phyloP scores from a whole-genome alignment of 305 asterid species.

The Salvia sclarea region DNA sequence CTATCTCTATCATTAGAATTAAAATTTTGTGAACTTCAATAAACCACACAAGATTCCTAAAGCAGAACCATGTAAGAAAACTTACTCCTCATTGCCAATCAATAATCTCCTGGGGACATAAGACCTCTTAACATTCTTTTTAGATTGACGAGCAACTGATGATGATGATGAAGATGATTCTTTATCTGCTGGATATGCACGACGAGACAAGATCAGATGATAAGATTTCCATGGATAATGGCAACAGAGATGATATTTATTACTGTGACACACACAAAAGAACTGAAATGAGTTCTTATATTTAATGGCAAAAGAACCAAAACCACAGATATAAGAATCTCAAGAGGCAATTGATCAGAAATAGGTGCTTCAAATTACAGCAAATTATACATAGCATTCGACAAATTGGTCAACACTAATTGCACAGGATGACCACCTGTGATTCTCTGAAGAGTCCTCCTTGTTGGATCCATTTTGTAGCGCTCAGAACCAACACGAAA shows the following conservation, averaged over 20 bases:
- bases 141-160: slow-evolving; percentile 43
- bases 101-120: slow-evolving; percentile 78
- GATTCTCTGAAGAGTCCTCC: slow-evolving; percentile 84
- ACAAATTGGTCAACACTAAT: slow-evolving; percentile 8
- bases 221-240: slow-evolving; percentile 17
- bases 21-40: slow-evolving; percentile 8
- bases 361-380: neutral
- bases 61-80: slow-evolving; percentile 30
- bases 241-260: neutral
- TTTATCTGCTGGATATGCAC: slow-evolving; percentile 53
- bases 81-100: slow-evolving; percentile 91
- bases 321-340: neutral
- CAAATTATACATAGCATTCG: slow-evolving; percentile 8
- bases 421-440: slow-evolving; percentile 52
- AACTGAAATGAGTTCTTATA: neutral
- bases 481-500: slow-evolving; percentile 92
- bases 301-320: neutral
- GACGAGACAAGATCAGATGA: slow-evolving; percentile 28
- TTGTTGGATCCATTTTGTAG: slow-evolving; percentile 87
- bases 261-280: slow-evolving; percentile 3
- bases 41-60: slow-evolving; percentile 8
- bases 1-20: slow-evolving; percentile 10
- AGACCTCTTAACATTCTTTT: slow-evolving; percentile 50
- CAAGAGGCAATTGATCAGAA: neutral
- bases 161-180: slow-evolving; percentile 39